These are phyloP conservation scores for Phytophthora colocasiae DNA, from an alignment of 352 stramenopile genomes.

Conservation along the genomic window DNA sequence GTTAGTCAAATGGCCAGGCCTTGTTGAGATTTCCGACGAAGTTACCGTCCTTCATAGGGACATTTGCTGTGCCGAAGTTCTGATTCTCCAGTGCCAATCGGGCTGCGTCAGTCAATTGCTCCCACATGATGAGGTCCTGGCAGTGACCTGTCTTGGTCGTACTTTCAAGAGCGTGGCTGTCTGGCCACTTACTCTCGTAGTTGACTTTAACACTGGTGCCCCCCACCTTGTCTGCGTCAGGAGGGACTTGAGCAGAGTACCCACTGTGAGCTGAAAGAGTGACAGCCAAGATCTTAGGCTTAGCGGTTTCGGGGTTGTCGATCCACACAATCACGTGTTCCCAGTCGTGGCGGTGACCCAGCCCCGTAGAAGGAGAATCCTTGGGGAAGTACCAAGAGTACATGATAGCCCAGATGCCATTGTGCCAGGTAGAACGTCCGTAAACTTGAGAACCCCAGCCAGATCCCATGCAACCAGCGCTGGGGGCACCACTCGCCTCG, in stretches of 20 bases:
- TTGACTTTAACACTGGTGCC: slow-evolving; percentile 14
- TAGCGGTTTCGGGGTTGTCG: not conserved
- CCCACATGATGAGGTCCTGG: slow-evolving; percentile 18
- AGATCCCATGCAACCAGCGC: slow-evolving; percentile 3
- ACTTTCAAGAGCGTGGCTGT: slow-evolving; percentile 7
- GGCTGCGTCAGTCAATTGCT: slow-evolving; percentile 3
- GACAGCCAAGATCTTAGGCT: slow-evolving; percentile 2
- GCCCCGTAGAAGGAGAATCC: slow-evolving; percentile 3
- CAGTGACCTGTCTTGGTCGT: slow-evolving; percentile 1
- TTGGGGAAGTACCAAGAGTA: slow-evolving; percentile 23
- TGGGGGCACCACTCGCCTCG: not conserved
- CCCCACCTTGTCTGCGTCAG: not conserved
- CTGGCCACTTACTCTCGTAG: slow-evolving; percentile 5
- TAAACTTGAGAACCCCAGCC: slow-evolving; percentile 14
- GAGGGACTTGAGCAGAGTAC: slow-evolving; percentile 6
- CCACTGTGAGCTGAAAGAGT: slow-evolving; percentile 5
- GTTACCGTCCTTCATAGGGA: slow-evolving; percentile 7
- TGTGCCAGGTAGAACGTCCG: slow-evolving; percentile 7
- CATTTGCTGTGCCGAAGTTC: slow-evolving; percentile 4
- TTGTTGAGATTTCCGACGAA: slow-evolving; percentile 4
- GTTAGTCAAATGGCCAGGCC: slow-evolving; percentile 1
- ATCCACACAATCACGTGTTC: slow-evolving; percentile 20
- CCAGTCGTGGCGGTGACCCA: slow-evolving; percentile 18
- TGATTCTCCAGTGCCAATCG: slow-evolving; percentile 1
- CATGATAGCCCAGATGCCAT: slow-evolving; percentile 13